Conservation (phyloP, 192 early-diverging fungal genomes). For the Phycomyces nitens region DNA sequence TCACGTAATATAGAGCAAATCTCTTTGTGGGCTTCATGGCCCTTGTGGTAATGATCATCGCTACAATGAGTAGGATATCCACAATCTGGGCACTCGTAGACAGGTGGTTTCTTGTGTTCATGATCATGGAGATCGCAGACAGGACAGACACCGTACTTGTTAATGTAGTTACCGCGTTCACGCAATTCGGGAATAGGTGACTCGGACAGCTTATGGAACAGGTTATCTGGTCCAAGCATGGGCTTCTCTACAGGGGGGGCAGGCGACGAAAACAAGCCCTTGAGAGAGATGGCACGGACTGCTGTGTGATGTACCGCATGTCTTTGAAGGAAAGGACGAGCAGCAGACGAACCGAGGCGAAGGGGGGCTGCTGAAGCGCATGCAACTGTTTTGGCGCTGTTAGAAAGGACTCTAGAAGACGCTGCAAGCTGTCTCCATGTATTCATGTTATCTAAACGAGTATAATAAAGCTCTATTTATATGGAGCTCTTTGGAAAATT, state of each 20-base stretch:
- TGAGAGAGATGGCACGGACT: conserved; percentile 28
- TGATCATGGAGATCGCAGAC: conserved; percentile 57
- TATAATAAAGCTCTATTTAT: too few species aligned
- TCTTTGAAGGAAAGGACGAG: background rate
- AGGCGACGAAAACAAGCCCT: conserved; percentile 18
- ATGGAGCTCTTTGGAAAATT: too few species aligned
- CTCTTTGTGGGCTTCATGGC: conserved; percentile 49
- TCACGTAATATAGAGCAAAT: conserved; percentile 60
- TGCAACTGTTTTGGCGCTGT: too few species aligned
- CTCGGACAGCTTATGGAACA: conserved; percentile 68
- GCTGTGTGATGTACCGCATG: background rate
- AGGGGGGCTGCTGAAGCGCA: too few species aligned
- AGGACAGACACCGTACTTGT: conserved; percentile 62
- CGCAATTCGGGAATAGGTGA: conserved; percentile 68
- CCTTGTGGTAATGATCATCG: conserved; percentile 62
- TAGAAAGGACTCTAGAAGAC: background rate
- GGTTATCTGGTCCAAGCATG: conserved; percentile 46
- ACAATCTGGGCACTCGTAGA: conserved; percentile 72
- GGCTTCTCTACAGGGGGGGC: conserved; percentile 16
- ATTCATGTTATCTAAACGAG: background rate
- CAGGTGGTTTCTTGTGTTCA: conserved; percentile 42
- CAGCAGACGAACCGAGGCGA: too few species aligned
- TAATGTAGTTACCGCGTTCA: conserved; percentile 59
- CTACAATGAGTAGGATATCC: conserved; percentile 79
- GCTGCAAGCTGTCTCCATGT: background rate